Evolutionary conservation across 2,329 filamentous ascomycete species (phyloP), one percentile per base, ranked within the genome.

Genomic region (Fusarium nygamai): DNA sequence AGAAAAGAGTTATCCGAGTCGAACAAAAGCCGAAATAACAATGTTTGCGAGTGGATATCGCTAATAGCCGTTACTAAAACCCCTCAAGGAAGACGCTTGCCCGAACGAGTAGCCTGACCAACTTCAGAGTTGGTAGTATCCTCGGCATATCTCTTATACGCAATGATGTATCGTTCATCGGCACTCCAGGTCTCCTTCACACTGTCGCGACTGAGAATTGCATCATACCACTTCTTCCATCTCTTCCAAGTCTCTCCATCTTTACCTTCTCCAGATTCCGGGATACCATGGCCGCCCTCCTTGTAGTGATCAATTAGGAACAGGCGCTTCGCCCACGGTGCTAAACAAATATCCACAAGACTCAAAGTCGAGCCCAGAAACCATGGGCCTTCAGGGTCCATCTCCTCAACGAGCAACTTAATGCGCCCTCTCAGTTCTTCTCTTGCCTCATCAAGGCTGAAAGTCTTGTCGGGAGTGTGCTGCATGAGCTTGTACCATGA

Each of bases 301-400:
- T 95, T 95, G 79, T 92, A 95, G 71, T 94, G 87, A 75, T 95
- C 92, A 74, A 95, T 91, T 11, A 94, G 83, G 85, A 92, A 95
- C 27, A 94, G 79, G 20, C 93, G 86, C 76, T 91, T 88, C 1
- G 91, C 90, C 92, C 92, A 95, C 1, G 93, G 93, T 43, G 91
- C 93, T 7, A 95, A 83, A 71, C 90, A 88, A 31, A 94, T 85
- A 80, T 96, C 93, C 20, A 94, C 89, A 27, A 95, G 82, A 61
- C 87, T 87, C n/a, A 94, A 88, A 44, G 87, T 83, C 2, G 84
- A 80, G 3, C 93, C 93, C 2, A 91, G 79, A 78, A 95, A 95
- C 83, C 88, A 95, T 0, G 92, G 93, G 0, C 81, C 80, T 1
- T 79, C 77, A 1, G 82, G 62, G 64, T 90, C 85, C 88, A 94